Evolutionary conservation across 1,139 yeast genomes (phyloP), one percentile per base, ranked within the genome.

Genomic region (Wickerhamomyces sp.): DNA sequence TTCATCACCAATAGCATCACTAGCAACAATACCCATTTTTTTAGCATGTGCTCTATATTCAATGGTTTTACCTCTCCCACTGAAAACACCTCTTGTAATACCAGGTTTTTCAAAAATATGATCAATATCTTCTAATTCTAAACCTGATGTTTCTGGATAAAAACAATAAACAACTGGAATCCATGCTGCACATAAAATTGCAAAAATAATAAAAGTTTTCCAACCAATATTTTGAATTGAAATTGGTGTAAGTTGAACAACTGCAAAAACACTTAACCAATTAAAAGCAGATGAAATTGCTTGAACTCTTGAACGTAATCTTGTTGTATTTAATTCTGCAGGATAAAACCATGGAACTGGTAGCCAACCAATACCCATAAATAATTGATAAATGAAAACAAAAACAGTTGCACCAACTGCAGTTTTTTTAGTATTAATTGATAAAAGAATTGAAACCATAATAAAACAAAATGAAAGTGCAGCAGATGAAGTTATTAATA

Each of bases 131-230:
- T 80, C 86, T 59, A 81, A 67, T 34, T 81, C 68, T 59, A 83
- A 71, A 48, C 81, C 80, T 9, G 82, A 78, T 37, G 86, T 81
- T 66, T 81, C 86, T 37, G 85, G 85, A 60, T 77, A 80, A 66
- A 76, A 83, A 71, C 83, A 76, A 70, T 66, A 83, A 45, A 83
- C 84, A 56, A 72, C 52, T 34, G 88, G 88, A 37, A 81, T 67
- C 68, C 79, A 69, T 18, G 58, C 34, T 50, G 63, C 66, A 58
- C 70, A 71, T 49, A 78, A 64, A 36, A 60, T 39, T 27, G 71
- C 71, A 57, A 65, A 68, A 64, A 68, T 68, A 43, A 69, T 55
- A 56, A 68, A 71, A 46, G 68, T 65, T 45, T 69, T 74, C 73
- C 73, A 71, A 37, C 68, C 68, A 2, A 70, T 61, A 44, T 65